Evolutionary conservation across 257 asterid species (phyloP).

Genomic region (Gentiana straminea): DNA sequence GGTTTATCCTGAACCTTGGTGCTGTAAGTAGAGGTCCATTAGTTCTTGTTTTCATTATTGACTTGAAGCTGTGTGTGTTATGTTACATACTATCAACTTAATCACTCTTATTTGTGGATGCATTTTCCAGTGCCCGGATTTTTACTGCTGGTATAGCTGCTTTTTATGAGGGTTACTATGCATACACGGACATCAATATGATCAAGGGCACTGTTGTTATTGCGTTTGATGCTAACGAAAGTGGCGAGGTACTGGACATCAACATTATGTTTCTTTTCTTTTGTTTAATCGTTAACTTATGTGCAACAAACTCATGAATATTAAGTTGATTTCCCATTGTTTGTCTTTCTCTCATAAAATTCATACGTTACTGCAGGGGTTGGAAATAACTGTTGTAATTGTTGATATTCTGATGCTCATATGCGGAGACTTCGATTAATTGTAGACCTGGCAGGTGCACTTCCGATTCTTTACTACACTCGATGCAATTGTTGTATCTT

Average conservation of each 20-base stretch:
- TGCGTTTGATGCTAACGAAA: constrained; percentile 59
- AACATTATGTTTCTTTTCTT: constrained; percentile 2
- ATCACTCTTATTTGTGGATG: too few relatives aligned
- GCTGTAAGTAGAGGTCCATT: constrained; percentile 57
- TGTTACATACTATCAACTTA: background rate
- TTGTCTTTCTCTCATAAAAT: too few relatives aligned
- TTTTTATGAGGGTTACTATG: constrained; percentile 78
- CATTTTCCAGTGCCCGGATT: constrained; percentile 79
- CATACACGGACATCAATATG: constrained; percentile 69
- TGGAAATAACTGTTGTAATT: too few relatives aligned
- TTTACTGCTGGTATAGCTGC: constrained; percentile 90
- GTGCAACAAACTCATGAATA: too few relatives aligned
- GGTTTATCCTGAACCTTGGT: constrained; percentile 99
- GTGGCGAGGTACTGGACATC: constrained; percentile 53
- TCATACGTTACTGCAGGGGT: too few relatives aligned
- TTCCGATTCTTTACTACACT: too few relatives aligned
- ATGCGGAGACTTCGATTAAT: too few relatives aligned
- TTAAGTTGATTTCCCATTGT: too few relatives aligned
- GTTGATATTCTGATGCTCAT: too few relatives aligned
- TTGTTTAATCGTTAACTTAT: background rate
- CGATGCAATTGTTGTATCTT: too few relatives aligned
- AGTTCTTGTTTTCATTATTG: constrained; percentile 1
- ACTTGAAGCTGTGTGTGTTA: background rate
- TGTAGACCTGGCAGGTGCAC: too few relatives aligned
- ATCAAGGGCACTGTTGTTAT: constrained; percentile 94